Conservation (phyloP, 495 filamentous ascomycete genomes). For the Tuber calosporum region DNA sequence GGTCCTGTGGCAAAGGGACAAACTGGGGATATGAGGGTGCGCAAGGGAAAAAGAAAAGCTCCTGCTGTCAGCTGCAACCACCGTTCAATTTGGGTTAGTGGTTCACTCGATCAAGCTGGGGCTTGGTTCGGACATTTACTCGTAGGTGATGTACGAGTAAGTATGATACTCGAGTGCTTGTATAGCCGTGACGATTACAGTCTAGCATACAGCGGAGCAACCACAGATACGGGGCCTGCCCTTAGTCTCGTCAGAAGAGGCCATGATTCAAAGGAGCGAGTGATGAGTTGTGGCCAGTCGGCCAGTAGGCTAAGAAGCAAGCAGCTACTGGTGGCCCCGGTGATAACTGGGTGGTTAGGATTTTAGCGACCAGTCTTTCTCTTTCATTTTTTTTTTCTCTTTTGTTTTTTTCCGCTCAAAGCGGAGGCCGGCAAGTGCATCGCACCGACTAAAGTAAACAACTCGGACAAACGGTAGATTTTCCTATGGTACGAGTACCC, state of each 20-base stretch:
- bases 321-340: background rate
- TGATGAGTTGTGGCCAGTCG: background rate
- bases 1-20: background rate
- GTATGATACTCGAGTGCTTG: too few relatives aligned
- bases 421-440: background rate
- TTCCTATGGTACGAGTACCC: background rate
- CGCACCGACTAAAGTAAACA: background rate
- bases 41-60: background rate
- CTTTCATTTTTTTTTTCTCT: background rate
- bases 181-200: background rate
- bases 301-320: background rate
- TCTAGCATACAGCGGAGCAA: background rate
- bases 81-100: background rate
- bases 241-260: background rate
- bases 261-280: background rate
- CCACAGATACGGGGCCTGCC: background rate
- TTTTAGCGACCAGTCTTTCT: background rate
- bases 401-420: background rate
- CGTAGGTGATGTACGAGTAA: too few relatives aligned
- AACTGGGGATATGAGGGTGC: background rate
- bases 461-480: background rate
- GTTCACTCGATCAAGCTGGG: background rate
- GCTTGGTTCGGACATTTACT: background rate
- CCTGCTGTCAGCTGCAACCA: background rate
- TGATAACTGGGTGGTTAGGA: background rate